Evolutionary conservation across 805 yeast genomes (phyloP).

Genomic region (Saccharomyces kudriavzevii): DNA sequence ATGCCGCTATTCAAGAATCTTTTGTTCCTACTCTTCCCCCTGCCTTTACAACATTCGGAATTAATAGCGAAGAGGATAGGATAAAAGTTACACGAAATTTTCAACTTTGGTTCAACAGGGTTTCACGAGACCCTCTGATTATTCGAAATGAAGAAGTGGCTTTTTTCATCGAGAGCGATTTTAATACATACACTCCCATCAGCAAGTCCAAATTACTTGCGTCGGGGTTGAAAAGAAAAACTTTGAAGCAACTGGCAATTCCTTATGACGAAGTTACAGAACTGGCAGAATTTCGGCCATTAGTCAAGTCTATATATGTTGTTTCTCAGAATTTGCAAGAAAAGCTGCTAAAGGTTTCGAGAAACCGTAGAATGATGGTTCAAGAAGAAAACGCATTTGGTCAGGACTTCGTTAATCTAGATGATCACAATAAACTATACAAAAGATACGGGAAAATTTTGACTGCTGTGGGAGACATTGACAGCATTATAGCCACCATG

Average conservation of each 20-base stretch:
- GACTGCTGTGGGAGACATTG: constrained; percentile 66
- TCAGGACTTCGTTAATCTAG: constrained; percentile 18
- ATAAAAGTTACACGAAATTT: constrained; percentile 46
- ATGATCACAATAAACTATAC: constrained; percentile 48
- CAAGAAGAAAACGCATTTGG: constrained; percentile 51
- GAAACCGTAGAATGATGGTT: constrained; percentile 40
- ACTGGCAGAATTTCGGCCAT: constrained; percentile 78
- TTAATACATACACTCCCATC: constrained; percentile 40
- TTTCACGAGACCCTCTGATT: constrained; percentile 67
- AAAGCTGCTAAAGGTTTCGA: constrained; percentile 52
- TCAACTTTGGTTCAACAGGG: constrained; percentile 81
- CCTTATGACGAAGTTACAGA: constrained; percentile 84
- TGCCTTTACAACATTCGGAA: constrained; percentile 67
- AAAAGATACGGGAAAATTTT: constrained; percentile 62
- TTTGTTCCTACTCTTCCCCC: constrained; percentile 85
- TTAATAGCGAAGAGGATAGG: constrained; percentile 76
- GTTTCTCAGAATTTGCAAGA: constrained; percentile 40
- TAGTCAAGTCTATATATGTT: constrained; percentile 68
- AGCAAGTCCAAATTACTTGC: constrained; percentile 60
- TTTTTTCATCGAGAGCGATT: constrained; percentile 73
- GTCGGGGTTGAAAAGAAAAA: constrained; percentile 78
- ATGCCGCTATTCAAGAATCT: constrained; percentile 79
- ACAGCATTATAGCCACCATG: constrained; percentile 59
- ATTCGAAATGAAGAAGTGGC: constrained; percentile 83
- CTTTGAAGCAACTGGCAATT: constrained; percentile 83